Evolutionary conservation across 495 filamentous ascomycete genomes (phyloP).

Genomic region (Aspergillus nidulans): DNA sequence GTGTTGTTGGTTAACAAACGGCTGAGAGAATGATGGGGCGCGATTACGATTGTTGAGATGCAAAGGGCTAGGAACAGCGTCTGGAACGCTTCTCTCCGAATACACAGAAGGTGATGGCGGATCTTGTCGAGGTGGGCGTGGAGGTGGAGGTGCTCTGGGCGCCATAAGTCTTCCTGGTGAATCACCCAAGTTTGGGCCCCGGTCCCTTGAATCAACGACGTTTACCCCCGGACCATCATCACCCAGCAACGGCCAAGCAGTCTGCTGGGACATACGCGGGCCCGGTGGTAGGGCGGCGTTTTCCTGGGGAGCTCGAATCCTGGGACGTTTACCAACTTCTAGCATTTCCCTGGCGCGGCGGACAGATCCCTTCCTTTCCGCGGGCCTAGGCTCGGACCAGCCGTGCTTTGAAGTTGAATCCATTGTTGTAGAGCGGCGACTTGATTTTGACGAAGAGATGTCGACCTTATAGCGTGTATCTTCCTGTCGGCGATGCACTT

Average conservation of each 20-base stretch:
- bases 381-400: constrained; percentile 6
- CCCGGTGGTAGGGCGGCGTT: constrained; percentile 16
- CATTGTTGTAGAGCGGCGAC: constrained; percentile 12
- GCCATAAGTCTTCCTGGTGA: constrained; percentile 39
- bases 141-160: constrained; percentile 54
- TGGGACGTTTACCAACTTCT: constrained; percentile 43
- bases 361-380: constrained; percentile 39
- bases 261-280: constrained; percentile 27
- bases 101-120: constrained; percentile 39
- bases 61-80: constrained; percentile 43
- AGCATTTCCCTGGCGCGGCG: constrained; percentile 49
- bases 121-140: constrained; percentile 61
- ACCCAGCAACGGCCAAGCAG: constrained; percentile 41
- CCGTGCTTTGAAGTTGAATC: constrained; percentile 12
- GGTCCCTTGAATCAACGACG: constrained; percentile 29
- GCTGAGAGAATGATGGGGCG: constrained; percentile 48
- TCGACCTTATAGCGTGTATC: neutral
- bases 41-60: constrained; percentile 38
- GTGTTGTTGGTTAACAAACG: constrained; percentile 29
- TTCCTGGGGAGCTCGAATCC: constrained; percentile 25
- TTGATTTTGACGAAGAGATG: neutral
- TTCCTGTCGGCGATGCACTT: no score
- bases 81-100: constrained; percentile 49
- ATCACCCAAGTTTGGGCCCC: constrained; percentile 33
- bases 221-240: constrained; percentile 29